Base-by-base conservation (phyloP, 1,284 basidiomycete genomes). In the Fistulinella cinereoalba region DNA sequence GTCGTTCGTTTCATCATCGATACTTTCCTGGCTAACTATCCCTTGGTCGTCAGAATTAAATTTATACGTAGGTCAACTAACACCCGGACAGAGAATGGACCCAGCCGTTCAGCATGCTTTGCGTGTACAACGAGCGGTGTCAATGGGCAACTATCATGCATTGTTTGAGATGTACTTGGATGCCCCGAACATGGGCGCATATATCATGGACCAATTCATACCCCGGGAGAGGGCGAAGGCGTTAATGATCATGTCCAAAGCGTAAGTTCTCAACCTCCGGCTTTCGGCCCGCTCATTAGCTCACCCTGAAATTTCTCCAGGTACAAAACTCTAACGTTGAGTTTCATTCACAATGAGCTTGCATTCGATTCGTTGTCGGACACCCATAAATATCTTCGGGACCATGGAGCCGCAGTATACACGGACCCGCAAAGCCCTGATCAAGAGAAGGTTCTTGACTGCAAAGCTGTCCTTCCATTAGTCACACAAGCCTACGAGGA, bases 121-220 rank as follows among this genome's bases (percentile, higher is more conserved):
- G 50, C 74, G 77, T 44, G 93, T 98, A 47, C 92, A 95, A 62
- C 83, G 88, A 29, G 88, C 94, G 22, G 70, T 95, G 50, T 83
- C 93, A 37, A 90, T 90, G 65, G 92, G 91, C 62, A 99, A 99
- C 69, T 99, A 98, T 70, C 88, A 92, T 70, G 78, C 82, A 39
- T 82, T 99, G 58, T 99, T 98, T 73, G 79, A 83, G 53, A 74
- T 95, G 41, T 99, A 92, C 70, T 60, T 81, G 55, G 76, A 77
- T 50, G 91, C 93, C 37, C 95, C 95, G 34, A 96, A 96, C 66
- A 98, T 99, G 97, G 92, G 93, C 42, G 94, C 84, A 47, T 98
- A 98, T 69, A 93, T 99, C 63, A 97, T 99, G 92, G 96, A 99
- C 69, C 94, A 98, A 68, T 97, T 99, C 66, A 88, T 97, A 56